A percentile compares a stretch with the other conserved stretches of the same genome.
Conservation (phyloP, 1,139 yeast genomes). For the Scheffersomyces parashehatae region DNA sequence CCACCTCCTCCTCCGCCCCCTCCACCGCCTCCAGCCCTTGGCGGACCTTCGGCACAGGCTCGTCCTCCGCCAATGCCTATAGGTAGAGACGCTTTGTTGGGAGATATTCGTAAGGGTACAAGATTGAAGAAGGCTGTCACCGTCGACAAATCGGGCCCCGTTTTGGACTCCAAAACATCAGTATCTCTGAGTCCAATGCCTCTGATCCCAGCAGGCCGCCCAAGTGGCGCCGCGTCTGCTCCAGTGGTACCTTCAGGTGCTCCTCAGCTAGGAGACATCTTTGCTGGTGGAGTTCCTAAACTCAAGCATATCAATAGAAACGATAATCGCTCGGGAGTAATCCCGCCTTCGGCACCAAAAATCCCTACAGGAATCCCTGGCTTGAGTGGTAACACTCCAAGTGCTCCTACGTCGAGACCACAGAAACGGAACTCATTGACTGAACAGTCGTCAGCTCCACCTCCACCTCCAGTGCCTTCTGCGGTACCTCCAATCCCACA, state of each 20-base stretch:
- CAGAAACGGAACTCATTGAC: slow-evolving; percentile 6
- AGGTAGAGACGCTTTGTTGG: slow-evolving; percentile 77
- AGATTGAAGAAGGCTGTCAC: slow-evolving; percentile 69
- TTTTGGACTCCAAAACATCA: slow-evolving; percentile 36
- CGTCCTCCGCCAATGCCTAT: slow-evolving; percentile 39
- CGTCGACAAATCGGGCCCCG: slow-evolving; percentile 46
- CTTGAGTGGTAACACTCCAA: slow-evolving; percentile 1
- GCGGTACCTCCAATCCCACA: slow-evolving; percentile 14
- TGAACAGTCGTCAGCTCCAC: slow-evolving; percentile 1
- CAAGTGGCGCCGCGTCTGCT: slow-evolving; percentile 11
- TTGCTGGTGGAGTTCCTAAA: slow-evolving; percentile 88
- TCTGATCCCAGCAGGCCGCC: slow-evolving; percentile 10
- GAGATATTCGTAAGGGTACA: slow-evolving; percentile 83
- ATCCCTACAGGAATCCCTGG: slow-evolving; percentile 23
- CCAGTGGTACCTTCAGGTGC: slow-evolving; percentile 28
- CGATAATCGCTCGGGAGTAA: slow-evolving; percentile 45
- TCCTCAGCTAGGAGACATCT: slow-evolving; percentile 73
- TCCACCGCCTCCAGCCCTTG: slow-evolving; percentile 10
- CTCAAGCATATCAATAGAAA: slow-evolving; percentile 51
- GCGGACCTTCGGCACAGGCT: slow-evolving; percentile 14
- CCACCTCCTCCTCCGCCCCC: slow-evolving; percentile 22
- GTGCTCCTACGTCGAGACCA: slow-evolving; percentile 14
- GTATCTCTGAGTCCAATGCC: slow-evolving; percentile 6
- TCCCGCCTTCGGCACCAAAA: slow-evolving; percentile 42
- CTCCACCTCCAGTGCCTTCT: slow-evolving; percentile 14